Percentiles rank a stretch among this genome's conserved stretches.
Evolutionary conservation across 441 rosid genomes (phyloP).

Genomic region (Populus hybrid): DNA sequence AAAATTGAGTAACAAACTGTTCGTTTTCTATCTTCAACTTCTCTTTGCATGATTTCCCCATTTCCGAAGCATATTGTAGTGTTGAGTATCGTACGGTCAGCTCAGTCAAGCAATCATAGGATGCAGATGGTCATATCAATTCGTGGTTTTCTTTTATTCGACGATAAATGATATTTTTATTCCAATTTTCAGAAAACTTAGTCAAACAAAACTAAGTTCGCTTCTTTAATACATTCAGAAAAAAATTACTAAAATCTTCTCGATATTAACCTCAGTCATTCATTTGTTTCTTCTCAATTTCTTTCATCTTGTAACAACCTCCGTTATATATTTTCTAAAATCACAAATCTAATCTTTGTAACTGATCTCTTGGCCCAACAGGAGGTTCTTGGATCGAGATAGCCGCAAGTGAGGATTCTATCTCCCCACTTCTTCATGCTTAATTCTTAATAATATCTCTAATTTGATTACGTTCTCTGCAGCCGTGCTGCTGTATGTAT

Average conservation of each 20-base stretch:
- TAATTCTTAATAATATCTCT: neutral
- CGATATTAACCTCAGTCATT: too few relatives aligned
- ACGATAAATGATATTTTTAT: too few relatives aligned
- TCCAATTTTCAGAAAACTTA: too few relatives aligned
- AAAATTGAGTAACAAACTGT: too few relatives aligned
- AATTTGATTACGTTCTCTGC: neutral
- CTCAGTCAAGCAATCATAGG: neutral
- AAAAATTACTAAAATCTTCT: too few relatives aligned
- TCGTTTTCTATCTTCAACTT: neutral
- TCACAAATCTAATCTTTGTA: too few relatives aligned
- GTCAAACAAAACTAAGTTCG: too few relatives aligned
- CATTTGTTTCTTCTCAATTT: neutral
- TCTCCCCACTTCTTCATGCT: neutral
- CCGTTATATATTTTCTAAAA: too few relatives aligned
- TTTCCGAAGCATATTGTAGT: neutral
- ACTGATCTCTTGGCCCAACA: neutral
- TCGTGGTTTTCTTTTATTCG: too few relatives aligned
- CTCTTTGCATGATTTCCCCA: neutral
- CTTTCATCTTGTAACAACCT: neutral
- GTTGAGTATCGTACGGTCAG: neutral
- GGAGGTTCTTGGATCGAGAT: rapidly evolving
- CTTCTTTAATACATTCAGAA: too few relatives aligned
- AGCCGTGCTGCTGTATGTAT: neutral
- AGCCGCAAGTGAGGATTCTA: neutral
- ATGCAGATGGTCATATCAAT: too few relatives aligned